Percentiles rank a stretch among this genome's conserved stretches.
phyloP scores from a whole-genome alignment of 2,329 filamentous ascomycete species.

The Epichloe brachyelytri region DNA sequence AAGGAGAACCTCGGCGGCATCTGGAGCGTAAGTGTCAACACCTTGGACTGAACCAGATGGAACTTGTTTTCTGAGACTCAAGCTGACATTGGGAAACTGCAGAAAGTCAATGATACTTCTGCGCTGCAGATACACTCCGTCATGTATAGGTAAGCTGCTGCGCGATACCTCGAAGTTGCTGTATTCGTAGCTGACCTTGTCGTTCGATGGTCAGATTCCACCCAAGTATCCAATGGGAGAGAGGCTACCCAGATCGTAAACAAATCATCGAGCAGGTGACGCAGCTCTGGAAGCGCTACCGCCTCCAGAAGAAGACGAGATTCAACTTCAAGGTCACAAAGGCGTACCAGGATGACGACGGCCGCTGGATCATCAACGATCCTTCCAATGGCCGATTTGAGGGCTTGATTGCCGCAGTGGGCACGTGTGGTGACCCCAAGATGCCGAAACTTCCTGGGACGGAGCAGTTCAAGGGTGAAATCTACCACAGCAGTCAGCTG shows the following conservation, averaged over 20 bases:
- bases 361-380: conserved; percentile 69
- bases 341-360: conserved; percentile 54
- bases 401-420: conserved; percentile 64
- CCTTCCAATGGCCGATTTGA: conserved; percentile 60
- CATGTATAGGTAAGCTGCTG: conserved; percentile 53
- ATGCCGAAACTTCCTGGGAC: conserved; percentile 59
- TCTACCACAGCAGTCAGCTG: conserved; percentile 64
- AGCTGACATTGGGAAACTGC: not conserved
- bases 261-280: conserved; percentile 64
- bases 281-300: conserved; percentile 62
- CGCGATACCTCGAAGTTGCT: not conserved
- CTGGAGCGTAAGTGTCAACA: conserved; percentile 49
- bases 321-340: conserved; percentile 60
- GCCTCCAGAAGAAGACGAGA: conserved; percentile 54
- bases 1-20: conserved; percentile 61
- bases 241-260: conserved; percentile 64
- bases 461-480: conserved; percentile 56
- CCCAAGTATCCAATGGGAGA: conserved; percentile 60
- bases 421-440: conserved; percentile 69
- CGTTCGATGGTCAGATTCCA: conserved; percentile 40
- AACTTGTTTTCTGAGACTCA: not conserved
- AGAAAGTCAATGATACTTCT: conserved; percentile 72
- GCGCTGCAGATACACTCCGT: conserved; percentile 72
- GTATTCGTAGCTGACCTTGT: not conserved
- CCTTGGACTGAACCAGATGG: not conserved